These are phyloP conservation scores for Adiantum capillusveneris DNA, from an alignment of 75 land plant species.

Conservation along the genomic window DNA sequence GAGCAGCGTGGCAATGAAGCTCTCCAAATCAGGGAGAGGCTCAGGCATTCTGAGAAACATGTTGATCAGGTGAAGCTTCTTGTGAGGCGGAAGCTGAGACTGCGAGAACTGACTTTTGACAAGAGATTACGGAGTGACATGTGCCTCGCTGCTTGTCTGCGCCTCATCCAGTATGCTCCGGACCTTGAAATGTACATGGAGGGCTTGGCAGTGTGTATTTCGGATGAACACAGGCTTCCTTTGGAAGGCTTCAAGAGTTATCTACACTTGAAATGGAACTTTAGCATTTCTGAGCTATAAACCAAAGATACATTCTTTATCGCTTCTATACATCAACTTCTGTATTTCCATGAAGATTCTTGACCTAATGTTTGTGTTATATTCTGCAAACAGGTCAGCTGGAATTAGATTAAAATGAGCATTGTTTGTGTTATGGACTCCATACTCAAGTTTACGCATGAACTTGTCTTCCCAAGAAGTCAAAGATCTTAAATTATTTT, in stretches of 20 bases:
- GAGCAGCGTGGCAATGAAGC: conserved; percentile 27
- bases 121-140: conserved; percentile 23
- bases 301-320: no score
- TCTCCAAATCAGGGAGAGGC: conserved; percentile 13
- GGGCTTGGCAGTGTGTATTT: conserved; percentile 37
- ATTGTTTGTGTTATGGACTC: no score
- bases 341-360: no score
- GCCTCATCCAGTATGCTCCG: conserved; percentile 22
- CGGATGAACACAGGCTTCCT: conserved; percentile 36
- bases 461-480: no score
- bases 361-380: no score
- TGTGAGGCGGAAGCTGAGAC: conserved; percentile 27
- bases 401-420: no score
- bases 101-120: conserved; percentile 27
- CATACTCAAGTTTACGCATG: no score
- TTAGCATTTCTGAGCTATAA: conserved; percentile 31
- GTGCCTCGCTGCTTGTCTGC: conserved; percentile 21
- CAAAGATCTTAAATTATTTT: no score
- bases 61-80: conserved; percentile 22
- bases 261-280: conserved; percentile 32
- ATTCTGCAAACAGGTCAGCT: no score
- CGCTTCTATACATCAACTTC: no score
- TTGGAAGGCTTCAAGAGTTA: conserved; percentile 22
- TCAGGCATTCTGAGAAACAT: conserved; percentile 19
- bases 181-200: conserved; percentile 31